Conservation (phyloP, 2,329 filamentous ascomycete species). For the Paecilomyces fulvus region DNA sequence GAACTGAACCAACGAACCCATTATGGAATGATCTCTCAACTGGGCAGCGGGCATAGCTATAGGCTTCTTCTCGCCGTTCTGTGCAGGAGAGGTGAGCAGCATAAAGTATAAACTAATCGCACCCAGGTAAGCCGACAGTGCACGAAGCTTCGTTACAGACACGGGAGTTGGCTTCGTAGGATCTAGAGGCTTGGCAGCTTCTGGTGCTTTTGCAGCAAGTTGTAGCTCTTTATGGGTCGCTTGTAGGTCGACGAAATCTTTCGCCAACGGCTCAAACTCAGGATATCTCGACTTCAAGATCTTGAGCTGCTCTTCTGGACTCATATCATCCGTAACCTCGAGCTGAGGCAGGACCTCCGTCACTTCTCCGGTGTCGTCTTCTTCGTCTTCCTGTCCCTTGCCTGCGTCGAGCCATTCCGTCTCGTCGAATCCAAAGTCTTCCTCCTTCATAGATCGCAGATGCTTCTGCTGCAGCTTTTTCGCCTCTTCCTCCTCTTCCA, state of each 20-base stretch:
- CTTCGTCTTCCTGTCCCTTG: slow-evolving; percentile 36
- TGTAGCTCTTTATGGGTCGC: slow-evolving; percentile 50
- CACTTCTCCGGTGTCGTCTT: slow-evolving; percentile 49
- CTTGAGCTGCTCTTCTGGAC: slow-evolving; percentile 62
- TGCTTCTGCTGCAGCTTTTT: slow-evolving; percentile 85
- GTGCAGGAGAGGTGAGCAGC: slow-evolving; percentile 71
- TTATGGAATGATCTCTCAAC: slow-evolving; percentile 81
- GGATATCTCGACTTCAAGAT: slow-evolving; percentile 77
- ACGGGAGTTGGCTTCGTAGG: slow-evolving; percentile 40
- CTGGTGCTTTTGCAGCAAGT: slow-evolving; percentile 50
- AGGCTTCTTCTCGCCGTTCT: slow-evolving; percentile 45
- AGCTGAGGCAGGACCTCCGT: slow-evolving; percentile 80
- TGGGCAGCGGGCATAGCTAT: slow-evolving; percentile 66
- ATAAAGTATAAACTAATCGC: slow-evolving; percentile 91
- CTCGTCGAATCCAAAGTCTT: slow-evolving; percentile 90
- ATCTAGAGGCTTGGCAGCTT: slow-evolving; percentile 28
- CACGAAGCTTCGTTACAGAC: slow-evolving; percentile 65
- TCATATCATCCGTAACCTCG: slow-evolving; percentile 73
- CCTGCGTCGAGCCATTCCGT: slow-evolving; percentile 66
- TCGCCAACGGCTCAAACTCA: slow-evolving; percentile 78
- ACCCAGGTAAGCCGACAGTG: slow-evolving; percentile 77
- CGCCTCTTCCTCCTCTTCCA: slow-evolving; percentile 89
- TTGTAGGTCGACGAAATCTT: slow-evolving; percentile 69
- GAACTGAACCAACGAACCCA: slow-evolving; percentile 74
- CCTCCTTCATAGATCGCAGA: slow-evolving; percentile 76